phyloP scores from a whole-genome alignment of 139 green algal species.

The Ulvella scutata region DNA sequence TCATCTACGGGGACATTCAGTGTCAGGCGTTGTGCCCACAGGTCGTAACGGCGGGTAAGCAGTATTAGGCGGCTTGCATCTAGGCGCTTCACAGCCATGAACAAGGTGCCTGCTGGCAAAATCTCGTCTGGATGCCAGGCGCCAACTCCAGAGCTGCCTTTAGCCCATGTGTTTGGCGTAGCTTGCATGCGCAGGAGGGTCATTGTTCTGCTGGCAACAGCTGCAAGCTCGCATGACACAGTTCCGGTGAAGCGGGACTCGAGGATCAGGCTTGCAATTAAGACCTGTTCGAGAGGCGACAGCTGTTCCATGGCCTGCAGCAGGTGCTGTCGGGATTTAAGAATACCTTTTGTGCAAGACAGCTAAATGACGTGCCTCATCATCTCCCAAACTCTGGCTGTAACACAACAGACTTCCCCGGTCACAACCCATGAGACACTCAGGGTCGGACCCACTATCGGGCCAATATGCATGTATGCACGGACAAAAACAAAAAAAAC shows the following conservation, averaged over 20 bases:
- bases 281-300: slow-evolving; percentile 22
- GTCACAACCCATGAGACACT: too few relatives aligned
- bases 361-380: too few relatives aligned
- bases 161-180: not conserved
- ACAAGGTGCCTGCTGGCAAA: not conserved
- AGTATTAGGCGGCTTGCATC: not conserved
- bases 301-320: slow-evolving; percentile 16
- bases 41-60: not conserved
- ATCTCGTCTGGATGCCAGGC: not conserved
- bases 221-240: not conserved
- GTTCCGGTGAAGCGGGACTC: slow-evolving; percentile 21
- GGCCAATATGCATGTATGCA: too few relatives aligned
- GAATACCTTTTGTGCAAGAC: too few relatives aligned
- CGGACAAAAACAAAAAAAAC: too few relatives aligned
- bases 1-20: not conserved
- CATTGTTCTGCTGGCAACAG: not conserved
- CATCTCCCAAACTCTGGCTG: too few relatives aligned
- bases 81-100: not conserved
- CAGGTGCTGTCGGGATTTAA: too few relatives aligned
- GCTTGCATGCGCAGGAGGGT: not conserved
- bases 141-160: not conserved
- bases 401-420: too few relatives aligned
- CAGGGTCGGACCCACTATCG: too few relatives aligned
- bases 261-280: slow-evolving; percentile 28
- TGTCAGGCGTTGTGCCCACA: not conserved